Conservation (phyloP, 1,284 basidiomycete genomes). For the Leccinum griseonigrum region DNA sequence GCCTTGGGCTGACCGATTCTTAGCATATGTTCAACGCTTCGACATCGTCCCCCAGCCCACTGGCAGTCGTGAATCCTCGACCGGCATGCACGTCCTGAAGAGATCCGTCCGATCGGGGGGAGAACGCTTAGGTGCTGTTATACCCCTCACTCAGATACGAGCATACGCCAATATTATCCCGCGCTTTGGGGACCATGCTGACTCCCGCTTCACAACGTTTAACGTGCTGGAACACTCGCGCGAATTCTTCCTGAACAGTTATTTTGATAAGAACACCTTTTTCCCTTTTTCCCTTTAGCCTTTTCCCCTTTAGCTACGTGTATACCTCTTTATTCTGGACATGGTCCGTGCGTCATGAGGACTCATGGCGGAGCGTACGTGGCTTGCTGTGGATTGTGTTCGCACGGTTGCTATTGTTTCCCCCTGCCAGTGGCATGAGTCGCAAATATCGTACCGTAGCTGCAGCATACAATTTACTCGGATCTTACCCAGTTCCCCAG, state of each 20-base stretch:
- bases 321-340: background rate
- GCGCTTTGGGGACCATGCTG: background rate
- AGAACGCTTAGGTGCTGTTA: background rate
- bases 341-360: background rate
- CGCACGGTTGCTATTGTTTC: background rate
- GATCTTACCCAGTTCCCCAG: background rate
- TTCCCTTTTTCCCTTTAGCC: background rate
- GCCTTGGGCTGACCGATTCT: too few relatives aligned
- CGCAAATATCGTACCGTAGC: background rate
- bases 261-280: background rate
- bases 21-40: too few relatives aligned
- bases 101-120: background rate
- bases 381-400: too few relatives aligned
- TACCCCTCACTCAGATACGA: background rate
- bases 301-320: too few relatives aligned
- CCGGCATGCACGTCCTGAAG: background rate
- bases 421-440: background rate
- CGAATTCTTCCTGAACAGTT: background rate
- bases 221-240: background rate
- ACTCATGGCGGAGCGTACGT: too few relatives aligned
- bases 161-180: background rate
- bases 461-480: background rate
- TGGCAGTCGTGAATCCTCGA: too few relatives aligned
- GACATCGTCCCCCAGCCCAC: too few relatives aligned
- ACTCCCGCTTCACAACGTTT: background rate